A percentile compares a stretch with the other conserved stretches of the same genome.
Conservation (phyloP, 2,329 filamentous ascomycete genomes). For the Helotiales sp. region DNA sequence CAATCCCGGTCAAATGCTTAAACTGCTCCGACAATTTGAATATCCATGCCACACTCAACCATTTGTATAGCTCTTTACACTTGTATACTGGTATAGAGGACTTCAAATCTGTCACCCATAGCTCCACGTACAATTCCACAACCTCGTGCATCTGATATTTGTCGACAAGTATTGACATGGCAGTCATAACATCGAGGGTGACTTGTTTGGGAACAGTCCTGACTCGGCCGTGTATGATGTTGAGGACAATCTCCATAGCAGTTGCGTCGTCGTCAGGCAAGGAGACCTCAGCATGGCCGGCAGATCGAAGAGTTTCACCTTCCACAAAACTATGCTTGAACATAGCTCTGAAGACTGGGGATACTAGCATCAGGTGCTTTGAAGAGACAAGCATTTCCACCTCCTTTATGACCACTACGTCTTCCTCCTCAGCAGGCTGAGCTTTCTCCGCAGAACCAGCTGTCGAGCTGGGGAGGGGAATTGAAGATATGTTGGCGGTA, state of each 20-base stretch:
- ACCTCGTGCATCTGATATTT: constrained; percentile 28
- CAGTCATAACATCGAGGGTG: constrained; percentile 28
- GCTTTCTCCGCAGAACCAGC: too few species aligned
- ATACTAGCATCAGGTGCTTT: constrained; percentile 26
- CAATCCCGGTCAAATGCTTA: too few species aligned
- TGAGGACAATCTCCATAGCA: constrained; percentile 35
- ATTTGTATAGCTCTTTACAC: too few species aligned
- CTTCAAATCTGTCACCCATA: too few species aligned
- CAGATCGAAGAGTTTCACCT: constrained; percentile 12
- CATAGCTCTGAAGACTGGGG: constrained; percentile 32
- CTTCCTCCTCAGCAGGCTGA: too few species aligned
- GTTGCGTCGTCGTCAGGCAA: constrained; percentile 35
- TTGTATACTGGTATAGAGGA: too few species aligned
- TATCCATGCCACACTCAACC: not conserved
- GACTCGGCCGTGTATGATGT: constrained; percentile 32
- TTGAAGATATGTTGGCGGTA: too few species aligned
- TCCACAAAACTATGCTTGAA: constrained; percentile 28
- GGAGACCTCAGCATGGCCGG: constrained; percentile 25
- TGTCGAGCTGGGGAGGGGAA: too few species aligned
- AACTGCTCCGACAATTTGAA: not conserved
- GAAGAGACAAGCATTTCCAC: constrained; percentile 24
- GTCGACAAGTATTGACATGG: constrained; percentile 31
- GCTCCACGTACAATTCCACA: too few species aligned
- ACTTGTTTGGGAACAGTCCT: constrained; percentile 29
- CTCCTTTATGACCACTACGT: too few species aligned